Base-by-base conservation (phyloP, 768 basidiomycete species). In the Suillus ampliporus region DNA sequence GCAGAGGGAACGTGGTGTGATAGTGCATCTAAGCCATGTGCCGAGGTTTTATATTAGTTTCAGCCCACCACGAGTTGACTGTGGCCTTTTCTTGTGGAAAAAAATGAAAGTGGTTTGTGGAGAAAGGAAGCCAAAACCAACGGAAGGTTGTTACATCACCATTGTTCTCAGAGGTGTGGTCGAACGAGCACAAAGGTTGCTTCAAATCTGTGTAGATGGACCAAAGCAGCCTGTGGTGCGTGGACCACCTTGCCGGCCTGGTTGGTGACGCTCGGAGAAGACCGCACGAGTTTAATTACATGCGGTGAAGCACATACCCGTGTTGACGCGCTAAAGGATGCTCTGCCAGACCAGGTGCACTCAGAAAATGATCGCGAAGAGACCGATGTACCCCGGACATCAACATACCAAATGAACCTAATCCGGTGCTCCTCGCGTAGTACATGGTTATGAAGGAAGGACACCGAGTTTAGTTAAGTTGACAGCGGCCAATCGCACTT, bases 241-340 rank as follows among this genome's bases (percentile, higher is more conserved):
- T 54, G 53, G 53, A 38, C 53, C 53, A 38, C 53, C 53, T 54
- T 51, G 31, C 50, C n/a, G 50, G 53, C 53, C 35, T 23, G 23
- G 53, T 38, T 17, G 23, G 38, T 54, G 23, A 37, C 37, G 37
- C 21, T 54, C 23, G 37, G 17, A 54, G 37, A 54, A 54, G 53
- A 38, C 11, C 53, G 23, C 37, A 51, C 34, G 50, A 51, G 50
- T 54, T 54, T 54, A 38, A 54, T 54, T 54, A 54, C 37, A 38
- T 54, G 38, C 37, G 5, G 23, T 54, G 35, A 54, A 19, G 37
- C 53, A 54, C 53, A 17, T 26, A 54, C 35, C 50, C 53, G 14
- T 38, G 53, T 37, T 26, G 17, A 26, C 37, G 10, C 17, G 2
- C 37, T 54, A 2, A 54, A 38, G 21, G 15, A 21, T 54, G 37